These are phyloP conservation scores for Tulasnella sp. DNA, from an alignment of 768 basidiomycete genomes.

Conservation along the genomic window DNA sequence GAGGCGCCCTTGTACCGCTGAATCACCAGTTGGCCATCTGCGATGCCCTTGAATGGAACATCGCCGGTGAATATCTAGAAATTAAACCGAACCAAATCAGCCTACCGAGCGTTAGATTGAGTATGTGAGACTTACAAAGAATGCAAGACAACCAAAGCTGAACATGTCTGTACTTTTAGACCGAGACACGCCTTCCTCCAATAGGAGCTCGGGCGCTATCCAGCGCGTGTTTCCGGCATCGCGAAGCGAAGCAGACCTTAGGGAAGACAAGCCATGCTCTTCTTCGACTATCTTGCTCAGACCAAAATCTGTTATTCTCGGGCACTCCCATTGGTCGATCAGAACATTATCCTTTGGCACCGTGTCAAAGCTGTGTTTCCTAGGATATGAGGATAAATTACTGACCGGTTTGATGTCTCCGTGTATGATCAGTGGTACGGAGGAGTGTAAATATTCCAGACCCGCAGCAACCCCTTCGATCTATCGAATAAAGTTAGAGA, in stretches of 20 bases:
- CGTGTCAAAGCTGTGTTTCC: too few species aligned
- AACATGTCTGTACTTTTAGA: not conserved
- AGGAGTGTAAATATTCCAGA: not conserved
- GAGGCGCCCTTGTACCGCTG: not conserved
- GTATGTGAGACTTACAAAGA: not conserved
- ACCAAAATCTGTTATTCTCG: constrained; percentile 19
- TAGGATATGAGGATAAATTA: too few species aligned
- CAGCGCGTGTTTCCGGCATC: not conserved
- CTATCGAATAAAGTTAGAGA: not conserved
- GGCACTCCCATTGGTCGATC: not conserved
- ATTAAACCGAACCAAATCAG: not conserved
- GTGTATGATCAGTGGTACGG: not conserved
- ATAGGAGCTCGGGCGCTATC: not conserved
- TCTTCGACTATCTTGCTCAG: not conserved
- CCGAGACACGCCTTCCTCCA: not conserved
- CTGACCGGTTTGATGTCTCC: constrained; percentile 13
- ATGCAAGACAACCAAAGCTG: not conserved
- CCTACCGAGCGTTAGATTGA: too few species aligned
- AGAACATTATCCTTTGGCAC: constrained; percentile 24
- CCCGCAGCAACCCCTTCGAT: constrained; percentile 1
- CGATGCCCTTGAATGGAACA: not conserved
- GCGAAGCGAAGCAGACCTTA: not conserved
- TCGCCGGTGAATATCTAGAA: not conserved
- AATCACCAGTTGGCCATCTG: not conserved
- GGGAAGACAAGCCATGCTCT: not conserved